Percentiles rank a stretch among this genome's conserved stretches.
These are phyloP conservation scores for Cairneyella variabilis DNA, from an alignment of 495 filamentous ascomycete species.

Conservation along the genomic window DNA sequence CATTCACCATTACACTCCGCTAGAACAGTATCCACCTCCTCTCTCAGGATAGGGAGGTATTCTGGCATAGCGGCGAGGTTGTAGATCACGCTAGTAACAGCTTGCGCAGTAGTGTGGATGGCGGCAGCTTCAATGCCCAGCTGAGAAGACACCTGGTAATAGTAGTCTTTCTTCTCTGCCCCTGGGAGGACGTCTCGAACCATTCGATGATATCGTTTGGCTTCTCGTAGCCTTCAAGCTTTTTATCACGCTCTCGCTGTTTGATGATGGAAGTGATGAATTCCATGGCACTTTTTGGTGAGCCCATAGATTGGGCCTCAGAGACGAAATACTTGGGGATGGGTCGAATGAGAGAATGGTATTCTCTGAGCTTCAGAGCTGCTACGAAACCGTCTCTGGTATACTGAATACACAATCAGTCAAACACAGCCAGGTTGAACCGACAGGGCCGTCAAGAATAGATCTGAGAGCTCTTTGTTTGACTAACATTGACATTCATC, in stretches of 20 bases:
- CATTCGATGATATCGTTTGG: conserved; percentile 31
- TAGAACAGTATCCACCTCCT: conserved; percentile 38
- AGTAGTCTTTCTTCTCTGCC: not conserved
- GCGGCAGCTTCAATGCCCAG: conserved; percentile 16
- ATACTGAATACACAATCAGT: not conserved
- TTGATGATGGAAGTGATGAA: conserved; percentile 23
- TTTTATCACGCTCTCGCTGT: conserved; percentile 14
- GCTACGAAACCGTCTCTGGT: conserved; percentile 5
- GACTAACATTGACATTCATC: conserved; percentile 1
- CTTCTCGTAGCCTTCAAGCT: conserved; percentile 16
- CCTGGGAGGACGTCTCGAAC: conserved; percentile 22
- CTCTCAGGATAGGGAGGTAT: conserved; percentile 42
- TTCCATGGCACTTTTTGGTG: conserved; percentile 7
- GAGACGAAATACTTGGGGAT: conserved; percentile 17
- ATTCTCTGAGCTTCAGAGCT: conserved; percentile 1
- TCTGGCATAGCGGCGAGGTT: conserved; percentile 50
- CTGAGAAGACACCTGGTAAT: conserved; percentile 12
- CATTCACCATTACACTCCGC: conserved; percentile 31
- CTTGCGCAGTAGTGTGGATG: conserved; percentile 20
- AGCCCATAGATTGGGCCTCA: conserved; percentile 3
- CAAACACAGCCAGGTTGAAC: not conserved
- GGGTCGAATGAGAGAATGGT: not conserved
- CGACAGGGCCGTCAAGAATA: not conserved
- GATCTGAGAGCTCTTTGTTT: not conserved
- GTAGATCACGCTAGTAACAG: conserved; percentile 23